Base-by-base conservation (phyloP, 1,284 basidiomycete genomes). In the Microbotryum saponariae region DNA sequence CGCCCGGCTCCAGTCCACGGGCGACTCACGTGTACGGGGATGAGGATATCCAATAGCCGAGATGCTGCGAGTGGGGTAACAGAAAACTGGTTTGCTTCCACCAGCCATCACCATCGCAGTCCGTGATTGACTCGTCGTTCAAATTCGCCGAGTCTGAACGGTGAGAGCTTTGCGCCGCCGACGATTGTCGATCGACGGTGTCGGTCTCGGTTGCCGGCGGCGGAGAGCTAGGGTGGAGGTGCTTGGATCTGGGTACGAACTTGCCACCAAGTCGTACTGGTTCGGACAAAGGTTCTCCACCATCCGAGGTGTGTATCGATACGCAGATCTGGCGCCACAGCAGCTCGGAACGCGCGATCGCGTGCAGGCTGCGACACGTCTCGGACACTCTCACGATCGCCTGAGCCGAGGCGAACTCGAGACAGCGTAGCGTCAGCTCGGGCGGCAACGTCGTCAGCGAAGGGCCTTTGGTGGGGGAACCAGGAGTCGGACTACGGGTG, bases 11-110 rank as follows among this genome's bases (percentile, higher is more conserved):
- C 9, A 4, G 42, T 18, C 14, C n/a, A 21, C 20, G 27, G n/a
- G 1, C 25, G 5, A 44, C 63, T 44, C 18, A 66, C 67, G 44
- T 66, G 65, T 63, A 66, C 9, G 61, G 54, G 2, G 50, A 50
- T 0, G 59, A 63, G n/a, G 60, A 62, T 1, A 56, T 52, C n/a
- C 57, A 67, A 45, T 61, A 69, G 4, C 67, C 67, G 3, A 69
- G 37, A 6, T 57, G 31, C 6, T 56, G 49, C 0, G 60, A 46
- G 14, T 54, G 21, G 4, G 58, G 59, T 2, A 66, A 46, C n/a
- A 68, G 31, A 51, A 62, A 66, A 16, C 21, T 51, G 1, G 67
- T 64, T 25, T 56, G 37, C 7, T 48, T 23, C 25, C 27, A 53
- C 64, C 62, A 64, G 20, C 33, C 21, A 16, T 49, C 31, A 20